phyloP scores from a whole-genome alignment of 495 filamentous ascomycete species.

The Penicillium pancosmium region DNA sequence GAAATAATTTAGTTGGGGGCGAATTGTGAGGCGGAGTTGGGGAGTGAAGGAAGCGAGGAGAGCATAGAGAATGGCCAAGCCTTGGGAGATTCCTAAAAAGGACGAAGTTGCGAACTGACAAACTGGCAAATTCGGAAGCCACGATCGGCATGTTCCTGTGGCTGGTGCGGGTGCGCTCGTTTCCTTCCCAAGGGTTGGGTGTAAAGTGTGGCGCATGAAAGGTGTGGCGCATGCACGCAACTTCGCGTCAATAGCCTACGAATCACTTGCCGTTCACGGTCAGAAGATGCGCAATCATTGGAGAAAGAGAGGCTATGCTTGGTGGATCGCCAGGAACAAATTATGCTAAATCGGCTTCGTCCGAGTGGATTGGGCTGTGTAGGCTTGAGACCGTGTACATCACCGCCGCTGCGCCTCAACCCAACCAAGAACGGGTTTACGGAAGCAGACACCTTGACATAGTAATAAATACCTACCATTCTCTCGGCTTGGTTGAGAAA shows the following conservation, averaged over 20 bases:
- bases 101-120: too few species aligned
- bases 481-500: not conserved
- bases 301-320: constrained; percentile 5
- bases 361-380: constrained; percentile 10
- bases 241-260: not conserved
- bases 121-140: not conserved
- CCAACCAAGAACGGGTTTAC: not conserved
- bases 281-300: not conserved
- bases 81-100: too few species aligned
- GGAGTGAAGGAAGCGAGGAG: not conserved
- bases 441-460: not conserved
- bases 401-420: constrained; percentile 8
- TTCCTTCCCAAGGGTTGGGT: not conserved
- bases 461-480: not conserved
- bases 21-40: constrained; percentile 4
- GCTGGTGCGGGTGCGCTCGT: not conserved
- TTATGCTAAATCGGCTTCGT: not conserved
- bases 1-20: not conserved
- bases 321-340: constrained; percentile 21
- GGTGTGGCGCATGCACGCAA: not conserved
- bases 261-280: constrained; percentile 1
- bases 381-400: not conserved
- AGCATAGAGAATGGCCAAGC: constrained; percentile 2
- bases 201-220: not conserved
- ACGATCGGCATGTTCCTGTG: not conserved